phyloP scores from a whole-genome alignment of 2,329 filamentous ascomycete species.

The Aspergillus latus region DNA sequence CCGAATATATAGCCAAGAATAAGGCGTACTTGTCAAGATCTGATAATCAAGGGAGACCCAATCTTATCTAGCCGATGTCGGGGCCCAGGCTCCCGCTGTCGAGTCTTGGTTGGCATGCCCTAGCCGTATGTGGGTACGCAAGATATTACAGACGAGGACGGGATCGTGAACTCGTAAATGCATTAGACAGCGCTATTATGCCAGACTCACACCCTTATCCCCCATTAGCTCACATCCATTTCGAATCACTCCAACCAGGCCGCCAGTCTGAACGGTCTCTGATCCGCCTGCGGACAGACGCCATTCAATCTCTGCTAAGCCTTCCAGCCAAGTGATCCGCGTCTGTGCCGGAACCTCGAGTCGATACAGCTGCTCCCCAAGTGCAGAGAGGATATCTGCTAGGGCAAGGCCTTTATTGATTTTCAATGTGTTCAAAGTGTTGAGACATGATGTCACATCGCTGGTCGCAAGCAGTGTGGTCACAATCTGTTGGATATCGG shows the following conservation, averaged over 20 bases:
- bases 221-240: conserved; percentile 77
- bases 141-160: background rate
- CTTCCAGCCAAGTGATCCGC: conserved; percentile 87
- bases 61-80: conserved; percentile 2
- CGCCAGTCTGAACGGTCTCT: conserved; percentile 87
- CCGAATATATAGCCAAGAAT: background rate
- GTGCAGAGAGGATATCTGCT: conserved; percentile 85
- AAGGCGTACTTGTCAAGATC: background rate
- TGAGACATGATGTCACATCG: conserved; percentile 86
- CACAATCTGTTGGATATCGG: conserved; percentile 81
- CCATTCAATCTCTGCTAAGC: conserved; percentile 90
- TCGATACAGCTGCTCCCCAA: conserved; percentile 78
- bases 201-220: conserved; percentile 28
- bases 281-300: conserved; percentile 82
- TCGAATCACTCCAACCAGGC: conserved; percentile 83
- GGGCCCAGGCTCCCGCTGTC: no score
- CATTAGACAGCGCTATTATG: background rate
- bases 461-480: conserved; percentile 78
- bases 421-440: conserved; percentile 86
- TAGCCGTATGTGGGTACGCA: background rate
- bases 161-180: background rate
- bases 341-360: conserved; percentile 83
- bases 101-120: background rate
- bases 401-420: conserved; percentile 79
- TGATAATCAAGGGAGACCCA: background rate